Evolutionary conservation across 345 rosid species (phyloP), one percentile per base, ranked within the genome.

Genomic region (Lepidium aucheri): DNA sequence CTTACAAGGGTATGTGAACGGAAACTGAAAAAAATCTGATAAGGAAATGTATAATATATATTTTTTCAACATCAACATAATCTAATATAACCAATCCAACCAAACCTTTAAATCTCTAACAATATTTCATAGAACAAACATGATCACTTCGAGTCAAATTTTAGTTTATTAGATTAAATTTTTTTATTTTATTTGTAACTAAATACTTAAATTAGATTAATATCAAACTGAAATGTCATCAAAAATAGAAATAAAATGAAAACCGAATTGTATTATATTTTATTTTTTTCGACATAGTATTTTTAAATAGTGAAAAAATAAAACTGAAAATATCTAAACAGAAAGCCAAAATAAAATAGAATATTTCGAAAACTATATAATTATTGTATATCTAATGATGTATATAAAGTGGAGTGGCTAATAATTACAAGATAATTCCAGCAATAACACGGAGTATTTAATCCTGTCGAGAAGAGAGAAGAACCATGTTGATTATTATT

Each of bases 401-500:
- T 28, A 0, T 54, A 13, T 36, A 5, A 63, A 53, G 50, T 46
- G 14, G 52, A 28, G 51, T 30, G 38, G 6, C 24, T 54, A 46
- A 72, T 72, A 49, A 72, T 40, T 40, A 64, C 64, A 44, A 55
- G 11, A 63, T 6, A 39, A 2, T 26, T 26, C 30, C 32, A 56
- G 64, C 58, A 55, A 28, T 13, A 26, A 53, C 13, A 49, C 44
- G 44, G 44, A 33, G 4, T 71, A 64, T 17, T 52, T 46, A 46
- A 20, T 56, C 53, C 32, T 34, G 65, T 64, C 46, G 53, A 70
- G 40, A 34, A 26, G 60, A 70, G 32, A 34, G 36, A 49, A 34
- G 36, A 49, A 41, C 62, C 42, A 55, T 47, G 65, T 71, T 57
- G 65, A 63, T 46, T 56, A 63, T 46, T 20, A 20, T 20, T 56